phyloP scores from a whole-genome alignment of 495 filamentous ascomycete species.

The Neurospora intermedia region DNA sequence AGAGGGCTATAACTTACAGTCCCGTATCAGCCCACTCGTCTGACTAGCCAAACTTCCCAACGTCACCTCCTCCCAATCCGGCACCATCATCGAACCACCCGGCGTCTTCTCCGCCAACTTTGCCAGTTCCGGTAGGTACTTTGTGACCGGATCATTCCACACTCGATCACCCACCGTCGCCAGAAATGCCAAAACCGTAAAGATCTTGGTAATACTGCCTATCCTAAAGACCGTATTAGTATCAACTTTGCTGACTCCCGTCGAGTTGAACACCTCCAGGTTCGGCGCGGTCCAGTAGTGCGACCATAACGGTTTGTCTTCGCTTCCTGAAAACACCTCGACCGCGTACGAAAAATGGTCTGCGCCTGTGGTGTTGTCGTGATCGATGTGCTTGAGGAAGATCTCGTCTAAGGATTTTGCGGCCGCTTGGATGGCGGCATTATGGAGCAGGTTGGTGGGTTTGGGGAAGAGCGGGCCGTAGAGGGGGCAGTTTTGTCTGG shows the following conservation, averaged over 20 bases:
- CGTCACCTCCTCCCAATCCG: slow-evolving; percentile 45
- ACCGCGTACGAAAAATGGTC: slow-evolving; percentile 37
- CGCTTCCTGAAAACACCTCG: slow-evolving; percentile 34
- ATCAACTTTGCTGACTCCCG: slow-evolving; percentile 29
- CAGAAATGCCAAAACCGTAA: slow-evolving; percentile 34
- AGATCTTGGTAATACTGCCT: slow-evolving; percentile 41
- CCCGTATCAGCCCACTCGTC: slow-evolving; percentile 38
- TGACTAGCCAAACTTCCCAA: slow-evolving; percentile 45
- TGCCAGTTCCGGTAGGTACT: slow-evolving; percentile 45
- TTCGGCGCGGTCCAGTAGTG: slow-evolving; percentile 40
- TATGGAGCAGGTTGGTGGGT: slow-evolving; percentile 23
- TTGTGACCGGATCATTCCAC: slow-evolving; percentile 32
- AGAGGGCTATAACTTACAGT: slow-evolving; percentile 13
- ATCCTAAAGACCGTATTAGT: slow-evolving; percentile 36
- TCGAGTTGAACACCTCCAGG: slow-evolving; percentile 22
- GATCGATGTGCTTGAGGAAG: slow-evolving; percentile 24
- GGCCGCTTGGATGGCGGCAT: slow-evolving; percentile 16
- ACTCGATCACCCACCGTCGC: slow-evolving; percentile 25
- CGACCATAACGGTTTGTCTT: slow-evolving; percentile 31
- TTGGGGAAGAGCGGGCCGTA: slow-evolving; percentile 37
- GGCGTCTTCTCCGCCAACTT: slow-evolving; percentile 21
- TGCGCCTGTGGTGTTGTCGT: slow-evolving; percentile 23
- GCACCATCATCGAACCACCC: slow-evolving; percentile 24
- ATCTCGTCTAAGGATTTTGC: slow-evolving; percentile 17
- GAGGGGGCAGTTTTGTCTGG: slow-evolving; percentile 33